Conservation (phyloP, 768 basidiomycete genomes). For the Pholiota microspora region DNA sequence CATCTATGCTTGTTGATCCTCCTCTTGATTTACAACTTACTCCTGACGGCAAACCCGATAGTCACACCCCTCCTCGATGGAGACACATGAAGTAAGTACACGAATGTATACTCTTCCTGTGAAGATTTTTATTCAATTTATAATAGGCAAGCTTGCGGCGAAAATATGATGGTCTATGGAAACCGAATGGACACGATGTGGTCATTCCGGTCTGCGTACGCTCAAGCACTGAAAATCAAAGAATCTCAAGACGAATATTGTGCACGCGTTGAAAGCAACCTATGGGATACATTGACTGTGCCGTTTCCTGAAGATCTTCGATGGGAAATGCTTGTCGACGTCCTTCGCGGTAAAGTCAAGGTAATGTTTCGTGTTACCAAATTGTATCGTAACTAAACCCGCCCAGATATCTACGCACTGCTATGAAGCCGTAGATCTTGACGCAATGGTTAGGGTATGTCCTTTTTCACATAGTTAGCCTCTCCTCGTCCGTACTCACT, state of each 20-base stretch:
- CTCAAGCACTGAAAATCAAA: slow-evolving; percentile 68
- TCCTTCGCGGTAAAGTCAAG: slow-evolving; percentile 85
- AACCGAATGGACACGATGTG: slow-evolving; percentile 79
- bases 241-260: slow-evolving; percentile 73
- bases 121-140: slow-evolving; percentile 6
- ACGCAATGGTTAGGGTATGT: slow-evolving; percentile 63
- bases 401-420: slow-evolving; percentile 62
- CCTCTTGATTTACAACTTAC: slow-evolving; percentile 54
- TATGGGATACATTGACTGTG: slow-evolving; percentile 36
- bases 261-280: slow-evolving; percentile 49
- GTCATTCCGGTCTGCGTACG: slow-evolving; percentile 78
- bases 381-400: neutral
- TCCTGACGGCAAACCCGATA: slow-evolving; percentile 36
- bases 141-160: slow-evolving; percentile 62
- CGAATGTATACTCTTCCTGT: neutral
- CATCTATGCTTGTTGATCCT: slow-evolving; percentile 84
- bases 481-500: too few relatives aligned
- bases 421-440: slow-evolving; percentile 73
- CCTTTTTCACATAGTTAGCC: too few relatives aligned
- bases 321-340: slow-evolving; percentile 80
- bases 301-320: slow-evolving; percentile 70
- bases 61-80: slow-evolving; percentile 55
- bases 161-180: slow-evolving; percentile 44
- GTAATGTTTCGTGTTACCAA: slow-evolving; percentile 28
- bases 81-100: slow-evolving; percentile 73